These are phyloP conservation scores for Diplosphaera chodatii DNA, from an alignment of 139 green algal species.

Conservation along the genomic window DNA sequence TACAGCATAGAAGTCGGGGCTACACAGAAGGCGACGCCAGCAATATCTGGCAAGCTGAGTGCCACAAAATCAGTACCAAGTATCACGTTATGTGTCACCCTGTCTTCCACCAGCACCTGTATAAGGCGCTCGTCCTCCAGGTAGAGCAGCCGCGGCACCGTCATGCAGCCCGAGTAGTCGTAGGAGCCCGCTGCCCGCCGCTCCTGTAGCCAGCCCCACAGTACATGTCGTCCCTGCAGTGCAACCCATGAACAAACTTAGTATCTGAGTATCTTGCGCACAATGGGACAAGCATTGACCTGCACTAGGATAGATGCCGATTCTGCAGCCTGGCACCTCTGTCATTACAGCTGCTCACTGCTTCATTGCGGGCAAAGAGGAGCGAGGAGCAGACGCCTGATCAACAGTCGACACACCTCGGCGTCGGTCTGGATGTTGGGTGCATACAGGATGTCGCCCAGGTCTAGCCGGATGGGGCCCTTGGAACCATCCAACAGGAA, in stretches of 20 bases:
- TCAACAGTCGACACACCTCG: slow-evolving; percentile 12
- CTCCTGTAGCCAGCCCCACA: slow-evolving; percentile 88
- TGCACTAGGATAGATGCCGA: no score
- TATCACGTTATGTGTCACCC: no score
- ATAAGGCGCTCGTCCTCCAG: slow-evolving; percentile 28
- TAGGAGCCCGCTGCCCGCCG: slow-evolving; percentile 53
- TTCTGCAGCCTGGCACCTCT: no score
- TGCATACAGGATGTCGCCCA: slow-evolving; percentile 57
- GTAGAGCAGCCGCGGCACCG: slow-evolving; percentile 59
- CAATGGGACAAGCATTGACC: no score
- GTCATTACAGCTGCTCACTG: no score
- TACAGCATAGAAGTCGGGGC: no score
- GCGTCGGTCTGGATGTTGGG: slow-evolving; percentile 48
- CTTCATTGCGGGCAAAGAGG: no score
- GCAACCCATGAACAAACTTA: background rate
- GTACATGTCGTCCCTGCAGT: slow-evolving; percentile 55
- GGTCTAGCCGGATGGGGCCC: slow-evolving; percentile 47
- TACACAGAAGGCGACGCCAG: no score
- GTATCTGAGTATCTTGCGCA: background rate
- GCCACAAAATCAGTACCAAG: no score
- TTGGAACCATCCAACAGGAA: slow-evolving; percentile 34
- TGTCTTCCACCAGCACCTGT: slow-evolving; percentile 20
- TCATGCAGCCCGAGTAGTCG: slow-evolving; percentile 79
- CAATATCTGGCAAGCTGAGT: no score
- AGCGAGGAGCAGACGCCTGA: no score